phyloP scores from a whole-genome alignment of 805 yeast species.

The Debaryomyces castellii region DNA sequence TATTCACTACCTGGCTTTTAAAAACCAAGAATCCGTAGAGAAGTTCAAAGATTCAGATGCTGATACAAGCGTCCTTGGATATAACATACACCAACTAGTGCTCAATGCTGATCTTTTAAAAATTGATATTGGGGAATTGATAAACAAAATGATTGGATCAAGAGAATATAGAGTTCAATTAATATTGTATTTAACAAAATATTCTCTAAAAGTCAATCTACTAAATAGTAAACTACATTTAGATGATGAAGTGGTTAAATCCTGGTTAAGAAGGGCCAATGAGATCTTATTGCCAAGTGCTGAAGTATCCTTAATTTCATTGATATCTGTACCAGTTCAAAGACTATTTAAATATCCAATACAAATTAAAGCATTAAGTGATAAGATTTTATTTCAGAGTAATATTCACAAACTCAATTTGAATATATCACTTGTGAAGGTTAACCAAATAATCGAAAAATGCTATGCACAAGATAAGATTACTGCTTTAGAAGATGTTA shows the following conservation, averaged over 20 bases:
- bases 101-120: constrained; percentile 5
- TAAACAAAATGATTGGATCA: constrained; percentile 7
- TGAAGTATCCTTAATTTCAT: constrained; percentile 31
- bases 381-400: constrained; percentile 6
- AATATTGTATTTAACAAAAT: constrained; percentile 5
- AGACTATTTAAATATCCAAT: constrained; percentile 37
- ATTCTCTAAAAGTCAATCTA: constrained; percentile 6
- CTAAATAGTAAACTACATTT: constrained; percentile 18
- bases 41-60: constrained; percentile 2
- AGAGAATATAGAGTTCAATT: constrained; percentile 2
- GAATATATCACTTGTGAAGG: constrained; percentile 17
- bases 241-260: constrained; percentile 19
- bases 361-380: constrained; percentile 15
- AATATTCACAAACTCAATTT: constrained; percentile 11
- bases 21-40: background rate
- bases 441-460: constrained; percentile 16
- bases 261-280: constrained; percentile 32
- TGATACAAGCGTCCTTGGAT: background rate
- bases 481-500: constrained; percentile 11
- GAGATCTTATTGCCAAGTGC: constrained; percentile 21
- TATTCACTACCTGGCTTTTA: constrained; percentile 3
- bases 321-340: constrained; percentile 46
- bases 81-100: constrained; percentile 5
- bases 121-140: constrained; percentile 10
- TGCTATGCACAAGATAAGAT: constrained; percentile 11